Conservation (phyloP, 306 rosid genomes). For the Albizia julibrissin region DNA sequence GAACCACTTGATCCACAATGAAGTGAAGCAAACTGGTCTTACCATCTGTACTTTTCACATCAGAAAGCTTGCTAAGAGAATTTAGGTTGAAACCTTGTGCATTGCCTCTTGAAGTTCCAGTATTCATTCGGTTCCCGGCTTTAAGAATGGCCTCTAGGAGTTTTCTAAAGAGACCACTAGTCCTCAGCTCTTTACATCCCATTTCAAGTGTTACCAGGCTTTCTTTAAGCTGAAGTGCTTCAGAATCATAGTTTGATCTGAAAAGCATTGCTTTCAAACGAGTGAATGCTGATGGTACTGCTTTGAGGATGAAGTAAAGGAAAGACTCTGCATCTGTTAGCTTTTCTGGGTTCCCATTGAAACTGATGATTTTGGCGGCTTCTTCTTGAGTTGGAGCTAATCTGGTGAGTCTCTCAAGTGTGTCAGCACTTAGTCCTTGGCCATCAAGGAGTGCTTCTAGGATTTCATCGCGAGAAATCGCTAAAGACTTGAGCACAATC, state of each 20-base stretch:
- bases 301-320: constrained; percentile 65
- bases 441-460: constrained; percentile 68
- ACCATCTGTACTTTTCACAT: constrained; percentile 75
- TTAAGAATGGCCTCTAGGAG: constrained; percentile 90
- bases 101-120: constrained; percentile 84
- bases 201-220: constrained; percentile 57
- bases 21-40: constrained; percentile 77
- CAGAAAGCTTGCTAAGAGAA: constrained; percentile 71
- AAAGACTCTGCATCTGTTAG: constrained; percentile 83
- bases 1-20: constrained; percentile 77
- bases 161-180: constrained; percentile 60
- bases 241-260: constrained; percentile 59
- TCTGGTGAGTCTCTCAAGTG: constrained; percentile 78
- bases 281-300: constrained; percentile 71
- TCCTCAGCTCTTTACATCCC: constrained; percentile 71
- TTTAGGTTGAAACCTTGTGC: constrained; percentile 80
- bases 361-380: constrained; percentile 59
- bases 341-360: constrained; percentile 57
- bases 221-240: constrained; percentile 61
- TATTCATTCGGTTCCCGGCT: constrained; percentile 86
- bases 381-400: constrained; percentile 75
- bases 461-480: constrained; percentile 61
- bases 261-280: constrained; percentile 76
- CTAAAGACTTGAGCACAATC: constrained; percentile 68
- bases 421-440: constrained; percentile 62